phyloP scores from a whole-genome alignment of 306 rosid genomes.

The Sicyos edulis region DNA sequence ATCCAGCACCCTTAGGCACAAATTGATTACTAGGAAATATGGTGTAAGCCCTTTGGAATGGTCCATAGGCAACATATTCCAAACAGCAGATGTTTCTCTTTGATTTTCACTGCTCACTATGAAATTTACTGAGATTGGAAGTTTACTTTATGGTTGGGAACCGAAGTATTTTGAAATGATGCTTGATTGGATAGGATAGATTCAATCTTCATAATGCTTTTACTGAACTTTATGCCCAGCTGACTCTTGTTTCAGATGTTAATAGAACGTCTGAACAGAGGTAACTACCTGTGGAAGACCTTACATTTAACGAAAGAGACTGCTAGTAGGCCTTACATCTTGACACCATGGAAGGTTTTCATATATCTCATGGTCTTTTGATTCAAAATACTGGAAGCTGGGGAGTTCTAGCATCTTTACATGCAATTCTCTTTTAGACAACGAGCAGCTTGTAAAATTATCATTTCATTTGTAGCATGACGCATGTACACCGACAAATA shows the following conservation, averaged over 20 bases:
- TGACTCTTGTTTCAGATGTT: neutral
- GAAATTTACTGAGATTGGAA: constrained; percentile 9
- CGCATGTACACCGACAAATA: neutral
- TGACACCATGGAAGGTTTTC: neutral
- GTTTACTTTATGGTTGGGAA: neutral
- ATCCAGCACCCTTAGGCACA: neutral
- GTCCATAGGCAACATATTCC: neutral
- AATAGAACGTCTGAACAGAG: no score
- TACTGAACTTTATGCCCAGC: neutral
- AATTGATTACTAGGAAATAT: neutral
- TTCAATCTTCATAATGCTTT: neutral
- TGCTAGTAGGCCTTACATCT: no score
- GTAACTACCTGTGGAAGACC: no score
- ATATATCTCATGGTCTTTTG: neutral
- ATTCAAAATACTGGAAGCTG: neutral
- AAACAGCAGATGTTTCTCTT: neutral
- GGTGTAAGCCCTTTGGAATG: neutral
- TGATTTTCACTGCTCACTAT: neutral
- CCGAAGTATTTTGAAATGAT: neutral
- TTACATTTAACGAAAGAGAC: no score
- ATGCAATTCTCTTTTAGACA: neutral
- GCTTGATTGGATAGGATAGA: neutral
- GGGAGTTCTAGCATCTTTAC: neutral
- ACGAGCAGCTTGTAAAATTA: neutral
- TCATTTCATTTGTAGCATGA: neutral